Base-by-base conservation (phyloP, 2,329 filamentous ascomycete species). In the Seiridium cupressi region DNA sequence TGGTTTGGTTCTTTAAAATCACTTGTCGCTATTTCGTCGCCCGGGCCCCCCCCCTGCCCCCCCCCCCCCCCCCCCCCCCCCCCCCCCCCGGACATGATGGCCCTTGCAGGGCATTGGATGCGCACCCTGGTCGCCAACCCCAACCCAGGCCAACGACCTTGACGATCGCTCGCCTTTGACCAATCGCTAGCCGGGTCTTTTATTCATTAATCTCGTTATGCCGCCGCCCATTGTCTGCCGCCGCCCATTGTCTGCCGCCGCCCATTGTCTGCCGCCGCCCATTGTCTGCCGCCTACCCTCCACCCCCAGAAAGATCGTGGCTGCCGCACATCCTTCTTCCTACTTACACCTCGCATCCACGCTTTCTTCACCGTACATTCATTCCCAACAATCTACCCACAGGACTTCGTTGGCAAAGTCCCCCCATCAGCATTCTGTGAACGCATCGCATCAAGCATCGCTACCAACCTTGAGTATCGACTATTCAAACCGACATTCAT, bases 391-490 rank as follows among this genome's bases (percentile, higher is more conserved):
- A 36, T 31, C 44, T 47, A 58, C 35, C 56, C 36, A 59, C 47
- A 53, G 57, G 38, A 59, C 57, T 59, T 59, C 57, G 57, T 59
- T 59, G 57, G 57, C 57, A 59, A 59, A 59, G 57, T 58, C 46
- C 8, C 11, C 36, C 31, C 46, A 26, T 10, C 55, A 57, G 55
- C 55, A 58, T 58, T 58, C 55, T 51, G 55, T n/a, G 46, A 58
- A 58, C 55, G 55, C 55, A 58, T 42, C 26, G 13, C 34, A 7
- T 31, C 9, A 32, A 36, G 31, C 9, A 59, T 46, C 49, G 11
- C n/a, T 54, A 58, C 35, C 36, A 54, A 53, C 26, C 57, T 59
- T 59, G 57, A 59, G 35, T 59, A 59, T 35, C 57, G 57, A 59
- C 35, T 59, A 59, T 54, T 59, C 48, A 59, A 35, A 59, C 10